Percentiles rank a stretch among this genome's conserved stretches.
Conservation (phyloP, 1,284 basidiomycete species). For the Cryptococcus wingfieldii region DNA sequence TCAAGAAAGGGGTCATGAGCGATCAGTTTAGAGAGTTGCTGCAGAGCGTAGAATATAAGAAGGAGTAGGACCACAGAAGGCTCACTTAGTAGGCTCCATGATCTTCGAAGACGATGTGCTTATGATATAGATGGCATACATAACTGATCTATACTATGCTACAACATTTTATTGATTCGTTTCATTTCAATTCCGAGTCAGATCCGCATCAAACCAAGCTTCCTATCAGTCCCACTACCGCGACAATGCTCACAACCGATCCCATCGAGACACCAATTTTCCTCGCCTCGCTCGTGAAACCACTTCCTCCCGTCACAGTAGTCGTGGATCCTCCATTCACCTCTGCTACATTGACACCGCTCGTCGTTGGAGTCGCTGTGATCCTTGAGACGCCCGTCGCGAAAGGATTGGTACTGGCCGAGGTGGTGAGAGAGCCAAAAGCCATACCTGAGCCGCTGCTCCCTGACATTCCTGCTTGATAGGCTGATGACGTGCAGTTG, state of each 20-base stretch:
- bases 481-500: conserved; percentile 10
- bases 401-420: not conserved
- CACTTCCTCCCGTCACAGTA: no score
- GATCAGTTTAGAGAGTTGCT: conserved; percentile 30
- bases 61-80: no score
- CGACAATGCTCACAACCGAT: not conserved
- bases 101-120: no score
- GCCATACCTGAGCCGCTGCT: not conserved
- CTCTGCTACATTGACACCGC: not conserved
- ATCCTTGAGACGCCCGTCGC: not conserved
- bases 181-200: not conserved
- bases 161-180: not conserved
- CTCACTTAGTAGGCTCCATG: no score
- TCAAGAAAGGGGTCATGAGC: conserved; percentile 37
- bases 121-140: not conserved
- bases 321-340: not conserved
- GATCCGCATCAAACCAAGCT: not conserved
- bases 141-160: not conserved
- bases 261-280: not conserved
- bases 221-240: not conserved
- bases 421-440: not conserved
- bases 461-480: not conserved
- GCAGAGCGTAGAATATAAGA: conserved; percentile 4
- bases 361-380: not conserved
- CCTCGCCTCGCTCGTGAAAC: no score